These are phyloP conservation scores for Ensete glaucum DNA, from an alignment of 176 grass and related monocot genomes.

Conservation along the genomic window DNA sequence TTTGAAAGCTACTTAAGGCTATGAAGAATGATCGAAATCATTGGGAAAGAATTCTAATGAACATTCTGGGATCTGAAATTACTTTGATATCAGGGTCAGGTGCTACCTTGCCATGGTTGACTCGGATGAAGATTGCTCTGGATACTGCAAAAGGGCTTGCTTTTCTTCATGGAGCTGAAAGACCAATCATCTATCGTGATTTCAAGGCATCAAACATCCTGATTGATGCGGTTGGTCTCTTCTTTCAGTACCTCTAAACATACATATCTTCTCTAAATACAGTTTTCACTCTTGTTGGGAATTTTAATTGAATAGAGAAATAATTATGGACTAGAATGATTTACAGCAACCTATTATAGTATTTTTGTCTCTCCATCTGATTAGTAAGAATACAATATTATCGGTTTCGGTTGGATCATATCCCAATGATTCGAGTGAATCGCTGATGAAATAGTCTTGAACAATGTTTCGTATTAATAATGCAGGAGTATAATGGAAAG, in stretches of 20 bases:
- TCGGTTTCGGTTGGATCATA: not conserved
- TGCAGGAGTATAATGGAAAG: constrained; percentile 94
- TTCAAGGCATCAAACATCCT: constrained; percentile 99
- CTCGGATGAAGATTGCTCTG: constrained; percentile 83
- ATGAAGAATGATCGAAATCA: not conserved
- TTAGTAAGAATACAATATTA: not conserved
- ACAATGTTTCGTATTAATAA: not conserved
- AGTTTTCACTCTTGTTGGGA: not conserved
- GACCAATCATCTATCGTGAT: constrained; percentile 95
- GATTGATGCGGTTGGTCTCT: constrained; percentile 59
- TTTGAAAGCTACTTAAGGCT: not conserved
- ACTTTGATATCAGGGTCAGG: constrained; percentile 49
- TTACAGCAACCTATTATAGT: not conserved
- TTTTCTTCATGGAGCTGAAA: constrained; percentile 78
- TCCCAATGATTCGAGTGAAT: not conserved
- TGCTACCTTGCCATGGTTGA: constrained; percentile 93
- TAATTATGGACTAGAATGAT: not conserved
- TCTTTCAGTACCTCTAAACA: constrained; percentile 5
- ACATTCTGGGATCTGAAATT: not conserved
- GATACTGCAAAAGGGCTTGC: constrained; percentile 85
- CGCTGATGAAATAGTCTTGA: not conserved
- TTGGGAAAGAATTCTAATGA: not conserved
- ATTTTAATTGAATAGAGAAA: not conserved
- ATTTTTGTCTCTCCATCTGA: not conserved
- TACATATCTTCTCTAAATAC: not conserved